These are phyloP conservation scores for Cucurbita ficifolia DNA, from an alignment of 306 rosid species.

Conservation along the genomic window DNA sequence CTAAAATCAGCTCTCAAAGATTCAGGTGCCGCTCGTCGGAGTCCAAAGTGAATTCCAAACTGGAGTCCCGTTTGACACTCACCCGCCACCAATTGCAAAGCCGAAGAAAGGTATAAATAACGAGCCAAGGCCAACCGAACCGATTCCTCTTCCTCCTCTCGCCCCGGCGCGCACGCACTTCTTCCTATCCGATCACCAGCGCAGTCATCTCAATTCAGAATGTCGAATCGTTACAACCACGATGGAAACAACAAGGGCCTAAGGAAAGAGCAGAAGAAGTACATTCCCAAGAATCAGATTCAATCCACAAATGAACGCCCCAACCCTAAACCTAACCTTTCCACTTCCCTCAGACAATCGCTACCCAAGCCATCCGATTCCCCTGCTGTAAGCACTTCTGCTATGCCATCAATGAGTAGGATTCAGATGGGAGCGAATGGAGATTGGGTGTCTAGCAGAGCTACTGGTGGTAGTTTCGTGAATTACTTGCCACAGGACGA, in stretches of 20 bases:
- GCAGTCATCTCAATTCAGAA: not conserved
- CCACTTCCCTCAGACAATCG: constrained; percentile 49
- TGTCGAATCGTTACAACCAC: constrained; percentile 48
- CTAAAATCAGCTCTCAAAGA: not conserved
- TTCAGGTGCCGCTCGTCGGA: not conserved
- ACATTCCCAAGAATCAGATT: constrained; percentile 44
- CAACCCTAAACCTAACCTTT: constrained; percentile 38
- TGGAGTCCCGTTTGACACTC: not conserved
- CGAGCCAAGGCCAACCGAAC: not conserved
- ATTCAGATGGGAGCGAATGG: constrained; percentile 24
- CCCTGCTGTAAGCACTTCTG: constrained; percentile 1
- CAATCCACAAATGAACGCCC: constrained; percentile 12
- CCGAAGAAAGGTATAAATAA: not conserved
- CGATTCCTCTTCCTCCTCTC: not conserved
- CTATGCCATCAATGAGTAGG: constrained; percentile 12
- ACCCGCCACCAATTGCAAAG: not conserved
- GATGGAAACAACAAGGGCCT: constrained; percentile 43
- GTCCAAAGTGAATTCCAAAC: not conserved
- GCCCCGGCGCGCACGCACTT: not conserved
- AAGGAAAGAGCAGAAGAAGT: constrained; percentile 37
- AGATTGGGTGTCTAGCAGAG: constrained; percentile 27
- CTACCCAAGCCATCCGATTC: constrained; percentile 23
- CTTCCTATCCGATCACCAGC: not conserved
- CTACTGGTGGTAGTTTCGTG: constrained; percentile 43
- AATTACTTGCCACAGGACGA: constrained; percentile 87